These are phyloP conservation scores for Brettanomyces anomalus DNA, from an alignment of 805 yeast genomes.

Conservation along the genomic window DNA sequence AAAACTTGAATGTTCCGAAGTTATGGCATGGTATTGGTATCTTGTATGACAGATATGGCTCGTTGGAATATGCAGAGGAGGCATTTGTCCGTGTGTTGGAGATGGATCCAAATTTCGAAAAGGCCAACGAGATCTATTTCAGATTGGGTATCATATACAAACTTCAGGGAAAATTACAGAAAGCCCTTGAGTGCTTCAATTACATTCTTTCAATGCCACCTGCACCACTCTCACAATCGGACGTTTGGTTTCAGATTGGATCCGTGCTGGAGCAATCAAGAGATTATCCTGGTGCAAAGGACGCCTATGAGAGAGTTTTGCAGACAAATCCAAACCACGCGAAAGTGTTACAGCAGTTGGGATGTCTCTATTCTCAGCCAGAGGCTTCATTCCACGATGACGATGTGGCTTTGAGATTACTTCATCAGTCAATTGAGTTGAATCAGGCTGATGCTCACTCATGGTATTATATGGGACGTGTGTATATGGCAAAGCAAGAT, in stretches of 20 bases:
- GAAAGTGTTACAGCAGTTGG: slow-evolving; percentile 90
- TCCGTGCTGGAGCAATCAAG: slow-evolving; percentile 90
- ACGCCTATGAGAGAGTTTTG: slow-evolving; percentile 90
- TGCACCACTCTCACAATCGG: slow-evolving; percentile 90
- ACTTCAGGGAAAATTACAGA: slow-evolving; percentile 80
- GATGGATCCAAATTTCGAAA: slow-evolving; percentile 92
- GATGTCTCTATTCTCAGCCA: slow-evolving; percentile 82
- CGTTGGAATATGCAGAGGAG: slow-evolving; percentile 95
- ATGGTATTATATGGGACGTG: slow-evolving; percentile 95
- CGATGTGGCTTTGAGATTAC: slow-evolving; percentile 70
- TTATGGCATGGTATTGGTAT: slow-evolving; percentile 99
- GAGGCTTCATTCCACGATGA: slow-evolving; percentile 68
- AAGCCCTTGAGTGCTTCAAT: slow-evolving; percentile 90
- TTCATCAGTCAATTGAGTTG: slow-evolving; percentile 81
- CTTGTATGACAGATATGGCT: slow-evolving; percentile 90
- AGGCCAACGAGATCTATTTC: slow-evolving; percentile 93
- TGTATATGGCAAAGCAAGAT: slow-evolving; percentile 93
- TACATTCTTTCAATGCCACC: slow-evolving; percentile 90
- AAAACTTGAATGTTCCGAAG: slow-evolving; percentile 91
- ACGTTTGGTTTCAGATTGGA: slow-evolving; percentile 98
- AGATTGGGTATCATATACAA: slow-evolving; percentile 93
- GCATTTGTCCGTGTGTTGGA: slow-evolving; percentile 95
- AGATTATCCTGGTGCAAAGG: slow-evolving; percentile 85
- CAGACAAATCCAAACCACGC: slow-evolving; percentile 90
- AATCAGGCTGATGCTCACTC: slow-evolving; percentile 90